Percentiles rank a stretch among this genome's conserved stretches.
Conservation (phyloP, 2,329 filamentous ascomycete genomes). For the Acrodontium crateriforme region DNA sequence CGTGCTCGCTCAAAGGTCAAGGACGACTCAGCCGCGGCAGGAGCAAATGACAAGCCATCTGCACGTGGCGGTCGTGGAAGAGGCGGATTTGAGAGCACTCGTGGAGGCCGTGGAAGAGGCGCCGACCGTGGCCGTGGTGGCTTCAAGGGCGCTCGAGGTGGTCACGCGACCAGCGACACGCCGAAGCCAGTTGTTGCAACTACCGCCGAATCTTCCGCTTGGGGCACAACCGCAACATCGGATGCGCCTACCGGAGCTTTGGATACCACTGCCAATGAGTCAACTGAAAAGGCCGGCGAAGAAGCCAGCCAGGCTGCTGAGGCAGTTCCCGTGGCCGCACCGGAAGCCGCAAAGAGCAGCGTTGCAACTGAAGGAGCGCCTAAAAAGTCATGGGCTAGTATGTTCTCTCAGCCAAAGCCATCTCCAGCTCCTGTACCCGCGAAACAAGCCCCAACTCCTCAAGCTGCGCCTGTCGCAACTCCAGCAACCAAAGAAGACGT, state of each 20-base stretch:
- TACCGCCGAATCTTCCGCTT: constrained; percentile 56
- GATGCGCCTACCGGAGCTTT: constrained; percentile 10
- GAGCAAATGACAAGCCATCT: constrained; percentile 35
- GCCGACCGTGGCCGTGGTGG: constrained; percentile 42
- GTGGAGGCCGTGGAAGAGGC: constrained; percentile 47
- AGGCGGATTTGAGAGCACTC: constrained; percentile 37
- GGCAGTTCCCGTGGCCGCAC: constrained; percentile 15
- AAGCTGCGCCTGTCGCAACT: constrained; percentile 18
- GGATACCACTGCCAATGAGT: constrained; percentile 10
- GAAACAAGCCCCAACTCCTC: constrained; percentile 18
- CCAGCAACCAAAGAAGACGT: constrained; percentile 9
- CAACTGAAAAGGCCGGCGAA: constrained; percentile 7
- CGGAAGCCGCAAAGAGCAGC: constrained; percentile 23
- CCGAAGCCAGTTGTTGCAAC: constrained; percentile 41
- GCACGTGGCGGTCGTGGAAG: constrained; percentile 25
- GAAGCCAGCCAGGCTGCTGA: constrained; percentile 18
- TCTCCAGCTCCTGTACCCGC: constrained; percentile 33
- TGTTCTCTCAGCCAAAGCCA: constrained; percentile 35
- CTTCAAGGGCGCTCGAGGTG: constrained; percentile 46
- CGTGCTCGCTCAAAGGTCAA: constrained; percentile 58
- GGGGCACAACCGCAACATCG: constrained; percentile 36
- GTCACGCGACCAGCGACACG: constrained; percentile 44
- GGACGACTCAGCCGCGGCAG: constrained; percentile 40
- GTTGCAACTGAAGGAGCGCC: constrained; percentile 22
- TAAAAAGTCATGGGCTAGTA: constrained; percentile 41